Evolutionary conservation across 73 alveolate species (phyloP).

Genomic region (Effrenium voratum): DNA sequence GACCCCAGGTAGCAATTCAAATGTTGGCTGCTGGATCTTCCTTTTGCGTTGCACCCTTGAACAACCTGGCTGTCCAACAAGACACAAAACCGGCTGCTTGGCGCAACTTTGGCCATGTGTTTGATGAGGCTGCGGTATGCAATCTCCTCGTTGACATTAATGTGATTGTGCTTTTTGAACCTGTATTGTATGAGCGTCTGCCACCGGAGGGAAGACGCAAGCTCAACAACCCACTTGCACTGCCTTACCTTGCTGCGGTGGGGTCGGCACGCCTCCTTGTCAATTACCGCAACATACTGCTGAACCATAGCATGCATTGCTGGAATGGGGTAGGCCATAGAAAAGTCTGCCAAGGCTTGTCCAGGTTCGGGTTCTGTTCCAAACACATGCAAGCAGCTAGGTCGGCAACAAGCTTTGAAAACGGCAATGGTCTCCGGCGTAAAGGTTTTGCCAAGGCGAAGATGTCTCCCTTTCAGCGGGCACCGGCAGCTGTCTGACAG

Average conservation of each 20-base stretch:
- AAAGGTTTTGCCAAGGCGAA: not conserved
- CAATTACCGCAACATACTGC: no score
- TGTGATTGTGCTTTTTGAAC: not conserved
- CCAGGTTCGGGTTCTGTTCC: not conserved
- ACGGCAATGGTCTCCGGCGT: no score
- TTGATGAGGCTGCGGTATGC: not conserved
- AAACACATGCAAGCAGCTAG: not conserved
- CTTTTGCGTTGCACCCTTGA: not conserved
- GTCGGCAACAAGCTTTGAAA: not conserved
- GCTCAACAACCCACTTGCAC: slow-evolving; percentile 19
- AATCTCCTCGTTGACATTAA: not conserved
- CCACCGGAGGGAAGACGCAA: not conserved
- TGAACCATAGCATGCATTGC: no score
- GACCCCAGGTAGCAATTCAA: not conserved
- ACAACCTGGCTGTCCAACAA: not conserved
- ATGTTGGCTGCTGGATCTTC: not conserved
- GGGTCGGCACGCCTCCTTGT: no score
- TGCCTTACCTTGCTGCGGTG: no score
- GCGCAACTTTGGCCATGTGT: not conserved
- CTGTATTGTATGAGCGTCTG: not conserved
- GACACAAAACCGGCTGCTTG: not conserved
- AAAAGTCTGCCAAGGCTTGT: not conserved
- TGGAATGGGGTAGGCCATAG: not conserved
- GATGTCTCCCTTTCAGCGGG: not conserved
- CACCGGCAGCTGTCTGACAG: not conserved